A percentile compares a stretch with the other conserved stretches of the same genome.
Evolutionary conservation across 768 basidiomycete species (phyloP).

Genomic region (Mycena sanguinolenta): DNA sequence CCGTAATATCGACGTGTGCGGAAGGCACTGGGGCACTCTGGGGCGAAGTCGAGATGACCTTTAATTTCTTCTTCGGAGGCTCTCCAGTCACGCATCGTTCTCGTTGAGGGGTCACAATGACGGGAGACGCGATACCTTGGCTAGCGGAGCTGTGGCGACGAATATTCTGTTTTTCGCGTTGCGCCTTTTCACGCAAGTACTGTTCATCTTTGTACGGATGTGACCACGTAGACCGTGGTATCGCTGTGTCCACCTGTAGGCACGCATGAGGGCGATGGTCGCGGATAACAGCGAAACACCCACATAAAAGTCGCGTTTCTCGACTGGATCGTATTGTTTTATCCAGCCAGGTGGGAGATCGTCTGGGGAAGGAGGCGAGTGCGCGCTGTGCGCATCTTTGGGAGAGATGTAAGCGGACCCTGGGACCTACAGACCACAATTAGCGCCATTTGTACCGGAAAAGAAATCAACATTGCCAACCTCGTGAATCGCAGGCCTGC

Average conservation of each 20-base stretch:
- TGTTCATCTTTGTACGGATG: slow-evolving; percentile 37
- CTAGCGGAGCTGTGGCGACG: slow-evolving; percentile 36
- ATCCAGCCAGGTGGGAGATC: slow-evolving; percentile 34
- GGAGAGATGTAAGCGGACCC: slow-evolving; percentile 7
- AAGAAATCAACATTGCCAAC: not conserved
- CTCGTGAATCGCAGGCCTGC: slow-evolving; percentile 3
- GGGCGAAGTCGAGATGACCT: slow-evolving; percentile 18
- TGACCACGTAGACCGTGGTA: slow-evolving; percentile 33
- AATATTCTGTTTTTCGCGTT: slow-evolving; percentile 27
- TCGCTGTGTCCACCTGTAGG: slow-evolving; percentile 33
- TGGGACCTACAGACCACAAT: not conserved
- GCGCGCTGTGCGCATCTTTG: not conserved
- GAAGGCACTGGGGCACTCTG: not conserved
- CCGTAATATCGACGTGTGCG: slow-evolving; percentile 30
- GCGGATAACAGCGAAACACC: not conserved
- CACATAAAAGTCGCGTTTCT: slow-evolving; percentile 35
- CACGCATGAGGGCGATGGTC: slow-evolving; percentile 11
- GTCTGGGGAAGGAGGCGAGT: slow-evolving; percentile 22
- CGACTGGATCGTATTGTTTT: slow-evolving; percentile 35
- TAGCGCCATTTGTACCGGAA: not conserved
- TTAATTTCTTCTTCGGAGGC: slow-evolving; percentile 29
- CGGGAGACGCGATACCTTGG: slow-evolving; percentile 35
- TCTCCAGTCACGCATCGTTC: slow-evolving; percentile 24
- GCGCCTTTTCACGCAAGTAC: slow-evolving; percentile 33
- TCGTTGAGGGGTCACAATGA: slow-evolving; percentile 26